phyloP scores from a whole-genome alignment of 176 grass and related monocot genomes.

The Aegilops umbellulata region DNA sequence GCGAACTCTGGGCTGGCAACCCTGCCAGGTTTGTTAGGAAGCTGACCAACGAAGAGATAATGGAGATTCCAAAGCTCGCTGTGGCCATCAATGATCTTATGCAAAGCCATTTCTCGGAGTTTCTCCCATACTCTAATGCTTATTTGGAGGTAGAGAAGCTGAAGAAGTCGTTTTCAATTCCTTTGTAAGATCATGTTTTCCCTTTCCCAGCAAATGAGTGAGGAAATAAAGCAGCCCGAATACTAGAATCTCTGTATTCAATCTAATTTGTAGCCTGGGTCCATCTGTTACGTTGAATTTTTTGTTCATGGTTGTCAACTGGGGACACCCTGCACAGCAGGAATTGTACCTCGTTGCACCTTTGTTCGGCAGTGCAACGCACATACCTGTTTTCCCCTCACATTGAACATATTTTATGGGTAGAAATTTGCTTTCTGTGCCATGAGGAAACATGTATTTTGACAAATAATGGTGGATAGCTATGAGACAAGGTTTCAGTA shows the following conservation, averaged over 20 bases:
- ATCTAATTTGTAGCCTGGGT: slow-evolving; percentile 35
- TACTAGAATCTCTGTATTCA: slow-evolving; percentile 39
- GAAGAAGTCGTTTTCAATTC: slow-evolving; percentile 63
- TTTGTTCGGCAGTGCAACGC: not conserved
- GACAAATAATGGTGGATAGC: not conserved
- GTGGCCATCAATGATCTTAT: slow-evolving; percentile 95
- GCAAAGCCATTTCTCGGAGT: slow-evolving; percentile 96
- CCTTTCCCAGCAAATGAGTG: slow-evolving; percentile 10
- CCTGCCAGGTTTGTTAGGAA: slow-evolving; percentile 82
- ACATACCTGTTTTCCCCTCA: not conserved
- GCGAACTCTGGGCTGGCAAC: slow-evolving; percentile 93
- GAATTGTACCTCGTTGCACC: slow-evolving; percentile 6
- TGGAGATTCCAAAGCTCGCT: slow-evolving; percentile 89
- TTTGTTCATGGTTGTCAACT: slow-evolving; percentile 22
- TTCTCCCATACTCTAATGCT: slow-evolving; percentile 85
- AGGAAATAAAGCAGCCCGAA: slow-evolving; percentile 43
- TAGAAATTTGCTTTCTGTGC: not conserved
- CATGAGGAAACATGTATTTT: not conserved
- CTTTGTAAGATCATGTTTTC: slow-evolving; percentile 46
- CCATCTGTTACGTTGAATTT: not conserved
- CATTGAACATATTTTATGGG: not conserved
- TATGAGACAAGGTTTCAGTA: no score
- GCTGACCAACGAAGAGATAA: slow-evolving; percentile 85
- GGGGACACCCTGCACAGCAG: not conserved
- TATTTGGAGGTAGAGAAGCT: slow-evolving; percentile 98